Evolutionary conservation across 2,329 filamentous ascomycete species (phyloP), one percentile per base, ranked within the genome.

Genomic region (Sarocladium oryzae): DNA sequence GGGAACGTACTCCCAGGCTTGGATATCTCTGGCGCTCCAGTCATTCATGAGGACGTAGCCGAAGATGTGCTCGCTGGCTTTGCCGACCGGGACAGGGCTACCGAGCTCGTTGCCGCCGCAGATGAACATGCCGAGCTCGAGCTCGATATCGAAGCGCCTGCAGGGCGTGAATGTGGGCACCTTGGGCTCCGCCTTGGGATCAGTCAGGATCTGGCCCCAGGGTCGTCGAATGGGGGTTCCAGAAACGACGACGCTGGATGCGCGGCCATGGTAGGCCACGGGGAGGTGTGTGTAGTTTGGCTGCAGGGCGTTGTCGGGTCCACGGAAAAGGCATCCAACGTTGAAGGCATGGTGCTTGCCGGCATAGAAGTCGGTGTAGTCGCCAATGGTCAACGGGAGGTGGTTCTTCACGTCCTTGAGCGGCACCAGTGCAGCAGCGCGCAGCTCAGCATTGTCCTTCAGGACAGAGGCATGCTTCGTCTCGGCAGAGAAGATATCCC

Each of bases 291-390:
- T 86, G 66, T 92, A 93, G 63, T 92, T 92, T 9, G 86, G 85
- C 65, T 91, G 85, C 18, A 93, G 72, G 0, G 87, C 86, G 57
- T 89, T 88, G 15, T 78, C 76, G 0, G 84, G 78, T 0, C 86
- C 87, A 30, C 88, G 81, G 69, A 92, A 89, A 20, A 91, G 75
- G 1, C 81, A 77, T 3, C 86, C 87, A 8, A 87, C 74, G 57
- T 69, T 70, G 71, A 82, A 86, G 4, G 88, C 88, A 66, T 93
- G 88, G 61, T 91, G 85, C 59, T 85, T 70, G 46, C 88, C 87
- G 13, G 85, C 88, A 62, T 88, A 93, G 69, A 92, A 93, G 63
- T 93, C 88, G 2, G 88, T 89, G 64, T 92, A 92, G 63, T 92
- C 88, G 28, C 87, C 86, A 59, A 92, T 88, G 33, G 78, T 72